Base-by-base conservation (phyloP, 2,329 filamentous ascomycete species). In the Penicillium occitanis region DNA sequence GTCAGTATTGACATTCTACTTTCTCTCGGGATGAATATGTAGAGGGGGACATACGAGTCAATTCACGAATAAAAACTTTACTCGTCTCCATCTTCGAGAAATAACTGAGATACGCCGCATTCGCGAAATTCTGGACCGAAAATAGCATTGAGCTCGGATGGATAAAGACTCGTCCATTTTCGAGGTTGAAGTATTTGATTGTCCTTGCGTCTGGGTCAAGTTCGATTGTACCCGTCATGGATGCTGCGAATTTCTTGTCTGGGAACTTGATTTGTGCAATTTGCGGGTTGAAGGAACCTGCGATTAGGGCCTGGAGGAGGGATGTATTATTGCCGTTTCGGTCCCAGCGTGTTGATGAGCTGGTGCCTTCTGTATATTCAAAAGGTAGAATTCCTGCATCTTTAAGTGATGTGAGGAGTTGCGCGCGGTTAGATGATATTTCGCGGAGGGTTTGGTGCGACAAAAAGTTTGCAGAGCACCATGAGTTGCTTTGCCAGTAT, bases 241-340 rank as follows among this genome's bases (percentile, higher is more conserved):
- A 92, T 42, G 89, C 88, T 13, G 91, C 91, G 77, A 96, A 99
- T 78, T 97, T 98, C 82, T 96, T 96, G 79, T 97, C 92, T 0
- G 95, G 95, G 71, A 97, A 92, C 70, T 93, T 90, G 74, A 99
- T 97, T 63, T 93, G 88, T 14, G 93, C 93, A 69, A 97, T 88
- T 78, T 98, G 94, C 0, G 95, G 95, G 35, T 88, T 86, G 76
- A 92, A 92, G 2, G 90, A 88, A 3, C 89, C 89, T 3, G 90
- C 90, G 30, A 91, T 86, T 28, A 93, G 80, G 1, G 90, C 90
- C 25, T 90, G 87, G 22, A 92, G 80, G 30, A 93, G 83, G 44
- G 78, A 76, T 33, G 74, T 73, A 67, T 81, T 81, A n/a, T 71
- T 68, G 48, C 71, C 66, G 64, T 78, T 74, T 70, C 71, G 70